Base-by-base conservation (phyloP, 2,329 filamentous ascomycete genomes). In the Fusarium sp. region DNA sequence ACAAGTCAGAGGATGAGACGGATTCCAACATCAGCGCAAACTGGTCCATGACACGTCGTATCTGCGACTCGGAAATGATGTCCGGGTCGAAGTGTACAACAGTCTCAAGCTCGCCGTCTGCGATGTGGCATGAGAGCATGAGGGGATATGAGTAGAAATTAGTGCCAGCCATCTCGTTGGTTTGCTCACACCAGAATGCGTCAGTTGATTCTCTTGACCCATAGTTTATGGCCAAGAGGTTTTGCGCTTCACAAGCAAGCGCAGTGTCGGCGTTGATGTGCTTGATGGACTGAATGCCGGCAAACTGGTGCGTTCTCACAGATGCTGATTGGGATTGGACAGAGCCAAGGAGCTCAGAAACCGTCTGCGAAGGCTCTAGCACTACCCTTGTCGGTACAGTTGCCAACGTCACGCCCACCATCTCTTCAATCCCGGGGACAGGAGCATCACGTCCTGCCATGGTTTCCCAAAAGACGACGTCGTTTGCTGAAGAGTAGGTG, bases 61-160 rank as follows among this genome's bases (percentile, higher is more conserved):
- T 71, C 6, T 63, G 63, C 7, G 22, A 15, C 26, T 64, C 34
- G 1, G 47, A 45, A 7, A 73, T 22, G 3, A 72, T 22, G 3
- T 55, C n/a, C 0, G 39, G 11, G 21, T 73, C 71, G 22, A 69
- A 73, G 24, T 73, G 71, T 0, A 73, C 67, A 19, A 69, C 61
- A 14, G 69, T 69, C 19, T 73, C 71, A 4, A 73, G n/a, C 33
- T 63, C 49, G 0, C 40, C 36, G 9, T 70, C 64, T 7, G 47
- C 28, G 7, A 72, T 40, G 21, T 73, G 71, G 4, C 71, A 73
- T 1, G 71, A 73, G 0, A 73, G 57, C 71, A 73, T 73, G n/a
- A 73, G 63, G 0, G 71, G 66, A 19, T 73, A 73, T 1, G 71
- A 72, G 6, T 73, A 73, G 22, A 73, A 73, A 24, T 73, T 73